phyloP scores from a whole-genome alignment of 2,329 filamentous ascomycete genomes.

The Pseudocercospora musae region DNA sequence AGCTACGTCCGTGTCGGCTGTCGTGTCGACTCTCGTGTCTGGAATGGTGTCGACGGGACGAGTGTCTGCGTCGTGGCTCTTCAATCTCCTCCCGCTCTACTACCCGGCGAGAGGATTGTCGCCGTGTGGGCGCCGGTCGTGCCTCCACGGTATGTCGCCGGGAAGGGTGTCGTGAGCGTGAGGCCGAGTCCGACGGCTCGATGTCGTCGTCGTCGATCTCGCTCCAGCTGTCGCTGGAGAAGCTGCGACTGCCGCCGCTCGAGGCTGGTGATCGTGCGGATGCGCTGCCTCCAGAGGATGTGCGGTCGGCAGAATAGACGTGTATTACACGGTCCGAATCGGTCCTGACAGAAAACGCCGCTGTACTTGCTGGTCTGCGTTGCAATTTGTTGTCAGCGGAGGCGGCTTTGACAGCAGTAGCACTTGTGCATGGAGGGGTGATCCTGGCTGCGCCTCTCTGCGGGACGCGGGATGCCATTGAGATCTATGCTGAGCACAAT shows the following conservation, averaged over 20 bases:
- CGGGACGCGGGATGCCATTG: slow-evolving; percentile 23
- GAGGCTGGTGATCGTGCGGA: slow-evolving; percentile 31
- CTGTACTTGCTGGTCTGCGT: slow-evolving; percentile 22
- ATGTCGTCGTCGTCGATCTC: slow-evolving; percentile 42
- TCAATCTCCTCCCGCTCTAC: slow-evolving; percentile 19
- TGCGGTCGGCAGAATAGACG: slow-evolving; percentile 25
- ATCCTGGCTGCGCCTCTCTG: slow-evolving; percentile 17
- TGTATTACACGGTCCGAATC: slow-evolving; percentile 27
- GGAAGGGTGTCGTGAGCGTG: slow-evolving; percentile 37
- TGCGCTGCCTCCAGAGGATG: slow-evolving; percentile 32
- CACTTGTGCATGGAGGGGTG: slow-evolving; percentile 15
- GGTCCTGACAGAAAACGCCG: slow-evolving; percentile 23
- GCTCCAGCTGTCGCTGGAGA: slow-evolving; percentile 30
- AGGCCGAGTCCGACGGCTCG: slow-evolving; percentile 50
- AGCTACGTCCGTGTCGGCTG: slow-evolving; percentile 27
- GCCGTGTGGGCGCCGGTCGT: slow-evolving; percentile 35
- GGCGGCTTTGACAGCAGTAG: slow-evolving; percentile 8
- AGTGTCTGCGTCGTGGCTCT: slow-evolving; percentile 24
- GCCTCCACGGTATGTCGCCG: slow-evolving; percentile 37
- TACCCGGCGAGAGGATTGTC: slow-evolving; percentile 39
- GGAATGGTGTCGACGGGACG: slow-evolving; percentile 24
- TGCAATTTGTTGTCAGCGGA: slow-evolving; percentile 21
- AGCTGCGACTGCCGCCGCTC: slow-evolving; percentile 28
- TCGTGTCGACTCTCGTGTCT: slow-evolving; percentile 24
- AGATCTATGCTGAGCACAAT: slow-evolving; percentile 3